Percentiles rank a stretch among this genome's conserved stretches.
phyloP scores from a whole-genome alignment of 2,329 filamentous ascomycete species.

The Trichoderma simmonsii region DNA sequence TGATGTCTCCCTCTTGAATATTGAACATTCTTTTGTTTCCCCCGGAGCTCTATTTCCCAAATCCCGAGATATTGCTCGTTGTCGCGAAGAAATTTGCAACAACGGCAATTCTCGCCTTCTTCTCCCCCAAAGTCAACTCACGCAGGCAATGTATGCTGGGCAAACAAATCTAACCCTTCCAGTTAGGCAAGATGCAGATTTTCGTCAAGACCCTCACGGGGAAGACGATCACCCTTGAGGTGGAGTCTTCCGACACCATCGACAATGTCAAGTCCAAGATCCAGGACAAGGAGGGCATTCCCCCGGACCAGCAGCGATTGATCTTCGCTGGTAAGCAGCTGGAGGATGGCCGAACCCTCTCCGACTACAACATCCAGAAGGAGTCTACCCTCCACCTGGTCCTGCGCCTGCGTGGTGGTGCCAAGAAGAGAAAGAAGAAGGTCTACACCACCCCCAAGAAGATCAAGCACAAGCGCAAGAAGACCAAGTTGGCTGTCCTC shows the following conservation, averaged over 20 bases:
- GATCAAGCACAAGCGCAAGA: constrained; percentile 99
- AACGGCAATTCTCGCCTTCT: not conserved
- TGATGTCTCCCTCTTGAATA: constrained; percentile 34
- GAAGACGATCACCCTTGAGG: constrained; percentile 99
- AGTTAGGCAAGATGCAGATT: constrained; percentile 69
- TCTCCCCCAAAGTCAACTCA: not conserved
- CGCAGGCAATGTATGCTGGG: not conserved
- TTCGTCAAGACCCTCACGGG: constrained; percentile 90
- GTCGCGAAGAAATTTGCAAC: constrained; percentile 9
- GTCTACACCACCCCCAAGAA: constrained; percentile 99
- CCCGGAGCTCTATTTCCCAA: not conserved
- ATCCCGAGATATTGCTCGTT: not conserved
- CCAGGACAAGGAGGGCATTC: constrained; percentile 99
- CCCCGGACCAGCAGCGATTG: constrained; percentile 97
- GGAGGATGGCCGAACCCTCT: constrained; percentile 97
- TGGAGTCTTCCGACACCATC: constrained; percentile 99
- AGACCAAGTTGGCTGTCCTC: constrained; percentile 99
- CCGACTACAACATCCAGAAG: constrained; percentile 99
- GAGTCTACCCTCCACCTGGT: constrained; percentile 98
- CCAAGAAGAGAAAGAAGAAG: constrained; percentile 99
- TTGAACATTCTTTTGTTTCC: constrained; percentile 10
- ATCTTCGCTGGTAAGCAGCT: constrained; percentile 99
- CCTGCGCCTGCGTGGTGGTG: constrained; percentile 95
- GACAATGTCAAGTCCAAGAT: constrained; percentile 99
- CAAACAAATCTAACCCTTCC: constrained; percentile 39